Evolutionary conservation across 2,329 filamentous ascomycete species (phyloP).

Genomic region (Pyrenochaeta sp.): DNA sequence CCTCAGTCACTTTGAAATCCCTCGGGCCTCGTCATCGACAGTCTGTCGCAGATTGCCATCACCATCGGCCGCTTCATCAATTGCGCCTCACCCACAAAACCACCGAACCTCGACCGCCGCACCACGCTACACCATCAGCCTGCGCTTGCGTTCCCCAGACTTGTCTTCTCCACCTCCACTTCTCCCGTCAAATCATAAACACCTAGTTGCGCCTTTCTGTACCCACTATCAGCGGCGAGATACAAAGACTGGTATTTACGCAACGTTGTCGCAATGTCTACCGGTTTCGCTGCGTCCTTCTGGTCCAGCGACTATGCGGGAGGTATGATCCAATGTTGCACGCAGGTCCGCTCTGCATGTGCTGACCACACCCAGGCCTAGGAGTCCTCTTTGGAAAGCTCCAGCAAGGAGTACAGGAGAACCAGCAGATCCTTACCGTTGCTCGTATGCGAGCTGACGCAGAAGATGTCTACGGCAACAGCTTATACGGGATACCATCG

Average conservation of each 20-base stretch:
- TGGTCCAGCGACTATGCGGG: slow-evolving; percentile 98
- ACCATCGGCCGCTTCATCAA: slow-evolving; percentile 7
- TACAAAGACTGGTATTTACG: slow-evolving; percentile 14
- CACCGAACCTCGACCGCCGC: slow-evolving; percentile 13
- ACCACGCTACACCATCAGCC: slow-evolving; percentile 17
- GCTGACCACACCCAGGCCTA: slow-evolving; percentile 65
- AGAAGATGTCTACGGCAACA: slow-evolving; percentile 86
- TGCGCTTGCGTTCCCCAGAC: slow-evolving; percentile 38
- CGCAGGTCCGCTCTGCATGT: slow-evolving; percentile 10
- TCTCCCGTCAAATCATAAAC: slow-evolving; percentile 21
- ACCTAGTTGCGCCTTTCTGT: slow-evolving; percentile 16
- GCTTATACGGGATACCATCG: slow-evolving; percentile 81
- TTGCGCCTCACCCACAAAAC: slow-evolving; percentile 17
- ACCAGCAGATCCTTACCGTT: slow-evolving; percentile 90
- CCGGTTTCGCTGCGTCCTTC: slow-evolving; percentile 89
- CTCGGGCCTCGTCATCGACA: slow-evolving; percentile 8
- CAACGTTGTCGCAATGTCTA: slow-evolving; percentile 38
- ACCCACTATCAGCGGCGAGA: slow-evolving; percentile 22
- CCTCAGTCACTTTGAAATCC: slow-evolving; percentile 4
- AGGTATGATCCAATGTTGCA: slow-evolving; percentile 68
- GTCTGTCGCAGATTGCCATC: slow-evolving; percentile 13
- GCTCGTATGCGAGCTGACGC: slow-evolving; percentile 95
- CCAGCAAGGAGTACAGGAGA: slow-evolving; percentile 93
- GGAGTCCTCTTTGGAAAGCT: slow-evolving; percentile 96
- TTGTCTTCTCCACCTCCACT: slow-evolving; percentile 40